Evolutionary conservation across 371 early-diverging fungal genomes (phyloP).

Genomic region (Lichtheimia corymbifera): DNA sequence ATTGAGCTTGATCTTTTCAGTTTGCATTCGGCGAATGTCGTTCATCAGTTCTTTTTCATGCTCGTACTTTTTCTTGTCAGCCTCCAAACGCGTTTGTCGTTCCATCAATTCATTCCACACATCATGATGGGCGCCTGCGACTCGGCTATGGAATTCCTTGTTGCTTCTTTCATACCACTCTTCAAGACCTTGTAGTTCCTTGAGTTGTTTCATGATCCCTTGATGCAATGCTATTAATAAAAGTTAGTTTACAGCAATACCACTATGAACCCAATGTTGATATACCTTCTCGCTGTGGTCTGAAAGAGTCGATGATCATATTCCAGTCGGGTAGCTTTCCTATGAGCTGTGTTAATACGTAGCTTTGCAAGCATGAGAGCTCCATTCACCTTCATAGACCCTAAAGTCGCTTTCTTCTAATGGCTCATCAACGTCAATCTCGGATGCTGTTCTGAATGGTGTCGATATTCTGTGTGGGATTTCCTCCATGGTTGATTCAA

Average conservation of each 20-base stretch:
- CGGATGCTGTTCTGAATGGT: conserved; percentile 9
- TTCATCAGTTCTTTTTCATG: conserved; percentile 27
- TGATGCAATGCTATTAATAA: conserved; percentile 12
- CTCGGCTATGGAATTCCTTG: conserved; percentile 23
- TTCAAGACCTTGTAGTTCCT: conserved; percentile 31
- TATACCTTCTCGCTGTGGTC: conserved; percentile 29
- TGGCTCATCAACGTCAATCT: conserved; percentile 16
- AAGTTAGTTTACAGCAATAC: neutral
- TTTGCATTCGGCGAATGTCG: conserved; percentile 30
- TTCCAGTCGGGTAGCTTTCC: conserved; percentile 25
- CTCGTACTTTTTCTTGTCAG: conserved; percentile 27
- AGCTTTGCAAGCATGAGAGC: neutral
- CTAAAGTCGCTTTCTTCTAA: conserved; percentile 11
- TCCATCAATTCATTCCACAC: conserved; percentile 21
- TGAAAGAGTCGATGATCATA: conserved; percentile 22
- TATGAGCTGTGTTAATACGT: neutral
- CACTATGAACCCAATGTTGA: neutral
- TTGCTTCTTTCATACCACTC: conserved; percentile 25
- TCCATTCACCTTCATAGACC: conserved; percentile 20
- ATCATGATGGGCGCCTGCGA: conserved; percentile 23
- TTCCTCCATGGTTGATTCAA: conserved; percentile 20
- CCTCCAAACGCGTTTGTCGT: conserved; percentile 17
- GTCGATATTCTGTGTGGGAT: conserved; percentile 13
- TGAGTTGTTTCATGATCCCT: conserved; percentile 23
- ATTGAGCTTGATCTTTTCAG: conserved; percentile 46